Evolutionary conservation across 176 grass and related monocot genomes (phyloP).

Genomic region (Avena insularis): DNA sequence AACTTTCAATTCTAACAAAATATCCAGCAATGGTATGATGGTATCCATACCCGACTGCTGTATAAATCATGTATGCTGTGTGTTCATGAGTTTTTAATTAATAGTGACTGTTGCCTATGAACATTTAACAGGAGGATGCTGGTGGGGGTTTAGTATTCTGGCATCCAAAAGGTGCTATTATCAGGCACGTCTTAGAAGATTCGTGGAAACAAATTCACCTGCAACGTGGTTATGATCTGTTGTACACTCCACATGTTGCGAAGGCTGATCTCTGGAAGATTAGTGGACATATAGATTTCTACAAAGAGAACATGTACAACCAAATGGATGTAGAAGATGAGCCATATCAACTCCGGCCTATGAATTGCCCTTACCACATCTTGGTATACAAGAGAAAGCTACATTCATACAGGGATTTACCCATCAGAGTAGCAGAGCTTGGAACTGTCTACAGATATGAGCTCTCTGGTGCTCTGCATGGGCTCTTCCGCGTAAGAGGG

Average conservation of each 20-base stretch:
- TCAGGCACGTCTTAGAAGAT: constrained; percentile 91
- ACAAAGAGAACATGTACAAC: constrained; percentile 94
- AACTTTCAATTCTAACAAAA: neutral
- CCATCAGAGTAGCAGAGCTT: constrained; percentile 90
- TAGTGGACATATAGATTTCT: constrained; percentile 95
- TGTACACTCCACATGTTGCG: constrained; percentile 95
- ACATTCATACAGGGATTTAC: constrained; percentile 91
- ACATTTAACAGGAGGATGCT: constrained; percentile 84
- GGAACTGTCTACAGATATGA: constrained; percentile 98
- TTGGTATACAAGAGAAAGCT: constrained; percentile 95
- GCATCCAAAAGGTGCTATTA: constrained; percentile 90
- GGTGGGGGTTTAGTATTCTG: constrained; percentile 97
- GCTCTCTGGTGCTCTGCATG: constrained; percentile 89
- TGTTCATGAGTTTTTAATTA: neutral
- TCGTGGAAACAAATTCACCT: constrained; percentile 95
- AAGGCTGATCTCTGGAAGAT: constrained; percentile 94
- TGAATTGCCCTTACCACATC: constrained; percentile 98
- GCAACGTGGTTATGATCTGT: constrained; percentile 77
- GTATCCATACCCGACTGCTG: neutral
- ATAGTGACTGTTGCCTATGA: constrained; percentile 10
- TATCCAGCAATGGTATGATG: neutral
- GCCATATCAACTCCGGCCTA: constrained; percentile 89
- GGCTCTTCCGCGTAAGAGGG: constrained; percentile 95
- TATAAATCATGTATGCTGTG: neutral
- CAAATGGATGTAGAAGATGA: constrained; percentile 97